Base-by-base conservation (phyloP, 371 early-diverging fungal species). In the Zychaea mexicana region DNA sequence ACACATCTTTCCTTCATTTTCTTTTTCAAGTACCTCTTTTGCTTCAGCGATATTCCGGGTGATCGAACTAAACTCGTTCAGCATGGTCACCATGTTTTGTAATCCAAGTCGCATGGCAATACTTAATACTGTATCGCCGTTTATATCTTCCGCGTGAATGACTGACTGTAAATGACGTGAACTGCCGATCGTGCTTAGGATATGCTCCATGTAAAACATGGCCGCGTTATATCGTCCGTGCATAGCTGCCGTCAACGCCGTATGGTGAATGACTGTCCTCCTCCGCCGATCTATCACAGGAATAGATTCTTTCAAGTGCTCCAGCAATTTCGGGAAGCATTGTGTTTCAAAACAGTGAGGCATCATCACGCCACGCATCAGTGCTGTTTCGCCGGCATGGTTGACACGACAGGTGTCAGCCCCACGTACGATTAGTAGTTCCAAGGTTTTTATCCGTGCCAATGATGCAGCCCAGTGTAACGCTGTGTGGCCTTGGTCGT, bases 61-160 rank as follows among this genome's bases (percentile, higher is more conserved):
- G 26, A 49, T 49, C n/a, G 49, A 49, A 24, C 49, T 49, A 24
- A 49, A 49, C 22, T 49, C 49, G 49, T 49, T 49, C 26, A 56
- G 30, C 38, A 56, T 22, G 13, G 32, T 33, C 36, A 79, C 78
- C 19, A 94, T 82, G 2, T 78, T 70, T 2, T 76, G 66, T 30
- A 98, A 70, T 10, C 93, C 91, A 6, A 90, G 71, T 22, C 93
- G 74, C 1, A 94, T 93, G 0, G 97, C 96, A 62, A 98, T 86
- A 61, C 88, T 92, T 46, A 96, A 70, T 10, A 96, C 94, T 1
- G 98, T 96, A 63, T 98, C 92, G 3, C 98, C 98, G 33, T 87
- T 85, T 42, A 62, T 73, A 66, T 96, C 96, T 36, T 56, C 49
- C 6, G 26, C 49, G 24, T 49, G 49, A 24, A 49, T 56, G 8